Evolutionary conservation across 805 yeast species (phyloP).

Genomic region (Metschnikowia continentalis): DNA sequence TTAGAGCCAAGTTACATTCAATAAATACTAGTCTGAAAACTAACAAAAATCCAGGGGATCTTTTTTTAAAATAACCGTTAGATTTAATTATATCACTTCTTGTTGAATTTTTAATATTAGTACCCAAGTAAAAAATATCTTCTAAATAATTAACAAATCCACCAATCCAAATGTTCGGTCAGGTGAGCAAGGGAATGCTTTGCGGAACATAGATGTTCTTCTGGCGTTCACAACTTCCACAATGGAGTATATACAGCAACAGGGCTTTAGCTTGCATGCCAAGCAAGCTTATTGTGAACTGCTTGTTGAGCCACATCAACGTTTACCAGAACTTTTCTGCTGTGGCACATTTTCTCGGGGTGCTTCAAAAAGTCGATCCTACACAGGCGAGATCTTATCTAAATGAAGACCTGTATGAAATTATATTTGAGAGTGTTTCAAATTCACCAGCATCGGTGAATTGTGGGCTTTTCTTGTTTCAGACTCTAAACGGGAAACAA

Average conservation of each 20-base stretch:
- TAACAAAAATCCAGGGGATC: too few relatives aligned
- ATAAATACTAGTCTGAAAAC: too few relatives aligned
- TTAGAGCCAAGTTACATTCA: too few relatives aligned
- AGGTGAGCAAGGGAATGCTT: slow-evolving; percentile 29
- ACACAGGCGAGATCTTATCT: slow-evolving; percentile 7
- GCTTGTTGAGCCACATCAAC: slow-evolving; percentile 33
- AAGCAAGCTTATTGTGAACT: slow-evolving; percentile 29
- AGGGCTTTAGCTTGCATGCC: slow-evolving; percentile 7
- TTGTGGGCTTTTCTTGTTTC: slow-evolving; percentile 23
- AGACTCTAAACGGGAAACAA: slow-evolving; percentile 15
- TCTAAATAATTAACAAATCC: too few relatives aligned
- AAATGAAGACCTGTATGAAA: slow-evolving; percentile 18
- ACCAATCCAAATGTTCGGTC: slow-evolving; percentile 23
- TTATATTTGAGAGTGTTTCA: slow-evolving; percentile 26
- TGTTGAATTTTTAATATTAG: too few relatives aligned
- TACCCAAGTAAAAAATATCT: too few relatives aligned
- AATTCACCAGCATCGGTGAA: slow-evolving; percentile 26
- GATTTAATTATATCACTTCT: too few relatives aligned
- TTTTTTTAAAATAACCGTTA: too few relatives aligned
- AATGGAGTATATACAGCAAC: slow-evolving; percentile 18
- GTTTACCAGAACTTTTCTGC: slow-evolving; percentile 35
- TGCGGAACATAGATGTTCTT: slow-evolving; percentile 27
- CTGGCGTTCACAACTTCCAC: slow-evolving; percentile 22
- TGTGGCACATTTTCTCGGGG: slow-evolving; percentile 23
- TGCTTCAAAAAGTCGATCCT: slow-evolving; percentile 15